Conservation (phyloP, 768 basidiomycete genomes). For the Lyophyllum shimeji region DNA sequence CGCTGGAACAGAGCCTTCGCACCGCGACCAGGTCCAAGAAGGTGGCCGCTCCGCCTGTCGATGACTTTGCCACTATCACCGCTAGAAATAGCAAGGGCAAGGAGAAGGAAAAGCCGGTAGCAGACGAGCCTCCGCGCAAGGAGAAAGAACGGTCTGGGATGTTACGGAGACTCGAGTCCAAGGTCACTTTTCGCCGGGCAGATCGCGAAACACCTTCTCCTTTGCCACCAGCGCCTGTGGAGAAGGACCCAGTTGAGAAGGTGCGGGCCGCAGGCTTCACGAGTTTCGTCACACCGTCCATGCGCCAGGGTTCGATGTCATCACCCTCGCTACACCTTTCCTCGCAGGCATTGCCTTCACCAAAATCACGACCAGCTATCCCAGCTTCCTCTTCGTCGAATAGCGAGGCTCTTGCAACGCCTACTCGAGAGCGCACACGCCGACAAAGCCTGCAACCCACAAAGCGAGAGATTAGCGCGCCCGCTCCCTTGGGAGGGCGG, state of each 20-base stretch:
- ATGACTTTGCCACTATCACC: slow-evolving; percentile 46
- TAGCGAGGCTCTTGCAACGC: slow-evolving; percentile 44
- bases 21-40: slow-evolving; percentile 62
- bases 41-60: slow-evolving; percentile 29
- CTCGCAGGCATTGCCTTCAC: slow-evolving; percentile 53
- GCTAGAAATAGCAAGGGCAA: slow-evolving; percentile 45
- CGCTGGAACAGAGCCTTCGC: slow-evolving; percentile 66
- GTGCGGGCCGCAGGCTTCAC: slow-evolving; percentile 53
- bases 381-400: slow-evolving; percentile 48
- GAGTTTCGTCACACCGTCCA: slow-evolving; percentile 63
- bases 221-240: slow-evolving; percentile 35
- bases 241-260: slow-evolving; percentile 30
- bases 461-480: slow-evolving; percentile 39
- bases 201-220: slow-evolving; percentile 41
- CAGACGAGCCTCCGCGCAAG: slow-evolving; percentile 17
- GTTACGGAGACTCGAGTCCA: slow-evolving; percentile 48
- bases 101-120: slow-evolving; percentile 34
- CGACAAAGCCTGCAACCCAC: slow-evolving; percentile 37
- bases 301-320: slow-evolving; percentile 71
- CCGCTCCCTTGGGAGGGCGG: slow-evolving; percentile 11
- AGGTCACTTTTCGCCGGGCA: slow-evolving; percentile 47
- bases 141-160: slow-evolving; percentile 45
- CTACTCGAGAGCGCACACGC: slow-evolving; percentile 43
- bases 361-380: slow-evolving; percentile 48
- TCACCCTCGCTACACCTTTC: slow-evolving; percentile 71